phyloP scores from a whole-genome alignment of 2,329 filamentous ascomycete species.

The Penicillium nordicum region DNA sequence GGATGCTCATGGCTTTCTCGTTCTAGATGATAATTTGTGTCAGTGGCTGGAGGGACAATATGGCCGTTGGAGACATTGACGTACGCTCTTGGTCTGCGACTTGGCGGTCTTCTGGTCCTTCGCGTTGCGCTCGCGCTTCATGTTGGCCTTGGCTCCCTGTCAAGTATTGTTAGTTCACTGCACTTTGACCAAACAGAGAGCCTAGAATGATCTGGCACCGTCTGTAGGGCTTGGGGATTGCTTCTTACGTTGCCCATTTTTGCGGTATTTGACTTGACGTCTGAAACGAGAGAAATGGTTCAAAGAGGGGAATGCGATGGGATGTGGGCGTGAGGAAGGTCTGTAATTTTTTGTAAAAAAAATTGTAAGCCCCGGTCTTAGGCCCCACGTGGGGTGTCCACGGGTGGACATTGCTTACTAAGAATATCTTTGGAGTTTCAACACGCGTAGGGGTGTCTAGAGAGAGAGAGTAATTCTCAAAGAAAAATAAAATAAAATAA shows the following conservation, averaged over 20 bases:
- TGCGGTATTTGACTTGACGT: constrained; percentile 26
- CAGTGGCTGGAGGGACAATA: not conserved
- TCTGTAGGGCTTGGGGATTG: not conserved
- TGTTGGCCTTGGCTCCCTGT: constrained; percentile 61
- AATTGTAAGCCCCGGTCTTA: constrained; percentile 3
- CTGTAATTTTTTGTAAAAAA: constrained; percentile 11
- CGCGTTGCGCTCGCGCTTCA: constrained; percentile 69
- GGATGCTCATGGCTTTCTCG: constrained; percentile 69
- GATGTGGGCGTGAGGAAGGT: constrained; percentile 6
- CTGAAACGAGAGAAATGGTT: constrained; percentile 31
- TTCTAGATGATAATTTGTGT: constrained; percentile 51
- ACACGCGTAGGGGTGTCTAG: not conserved
- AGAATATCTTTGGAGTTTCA: constrained; percentile 32
- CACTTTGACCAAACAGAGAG: not conserved
- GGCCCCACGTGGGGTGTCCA: constrained; percentile 5
- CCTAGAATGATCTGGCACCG: not conserved
- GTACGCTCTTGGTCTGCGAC: constrained; percentile 66
- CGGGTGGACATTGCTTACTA: not conserved
- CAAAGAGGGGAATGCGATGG: constrained; percentile 22
- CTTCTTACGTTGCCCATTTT: constrained; percentile 29
- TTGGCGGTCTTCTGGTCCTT: constrained; percentile 59
- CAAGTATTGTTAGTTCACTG: constrained; percentile 12
- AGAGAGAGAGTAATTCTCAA: not conserved
- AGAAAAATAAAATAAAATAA: too few species aligned
- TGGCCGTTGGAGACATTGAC: constrained; percentile 31